These are phyloP conservation scores for Phlyctochytrium bullatum DNA, from an alignment of 192 early-diverging fungal genomes.

Conservation along the genomic window DNA sequence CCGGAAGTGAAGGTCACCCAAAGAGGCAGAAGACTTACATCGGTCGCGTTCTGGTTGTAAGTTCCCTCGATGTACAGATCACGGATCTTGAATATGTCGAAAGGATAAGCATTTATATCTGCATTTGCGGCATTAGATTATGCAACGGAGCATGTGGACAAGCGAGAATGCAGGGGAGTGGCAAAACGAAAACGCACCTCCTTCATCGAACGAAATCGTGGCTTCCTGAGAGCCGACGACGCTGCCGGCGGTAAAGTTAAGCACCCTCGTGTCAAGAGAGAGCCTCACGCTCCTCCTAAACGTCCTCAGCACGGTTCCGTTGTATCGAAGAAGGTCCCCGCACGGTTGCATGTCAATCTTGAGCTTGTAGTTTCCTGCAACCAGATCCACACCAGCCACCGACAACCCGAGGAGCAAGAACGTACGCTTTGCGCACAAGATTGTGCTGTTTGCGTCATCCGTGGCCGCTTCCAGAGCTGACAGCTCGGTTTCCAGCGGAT, in stretches of 20 bases:
- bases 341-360: neutral
- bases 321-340: neutral
- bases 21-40: neutral
- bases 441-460: too few species aligned
- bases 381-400: neutral
- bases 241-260: neutral
- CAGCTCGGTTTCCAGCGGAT: too few species aligned
- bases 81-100: neutral
- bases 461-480: too few species aligned
- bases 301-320: neutral
- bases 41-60: neutral
- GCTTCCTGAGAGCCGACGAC: neutral
- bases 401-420: neutral
- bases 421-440: neutral
- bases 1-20: conserved; percentile 2
- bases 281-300: neutral
- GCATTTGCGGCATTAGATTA: neutral
- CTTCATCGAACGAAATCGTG: neutral
- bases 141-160: neutral
- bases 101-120: conserved; percentile 2
- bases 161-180: too few species aligned
- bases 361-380: neutral
- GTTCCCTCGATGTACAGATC: neutral
- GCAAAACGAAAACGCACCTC: neutral
- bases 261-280: neutral